Base-by-base conservation (phyloP, 116 monocot species). In the Posidonia oceanica region DNA sequence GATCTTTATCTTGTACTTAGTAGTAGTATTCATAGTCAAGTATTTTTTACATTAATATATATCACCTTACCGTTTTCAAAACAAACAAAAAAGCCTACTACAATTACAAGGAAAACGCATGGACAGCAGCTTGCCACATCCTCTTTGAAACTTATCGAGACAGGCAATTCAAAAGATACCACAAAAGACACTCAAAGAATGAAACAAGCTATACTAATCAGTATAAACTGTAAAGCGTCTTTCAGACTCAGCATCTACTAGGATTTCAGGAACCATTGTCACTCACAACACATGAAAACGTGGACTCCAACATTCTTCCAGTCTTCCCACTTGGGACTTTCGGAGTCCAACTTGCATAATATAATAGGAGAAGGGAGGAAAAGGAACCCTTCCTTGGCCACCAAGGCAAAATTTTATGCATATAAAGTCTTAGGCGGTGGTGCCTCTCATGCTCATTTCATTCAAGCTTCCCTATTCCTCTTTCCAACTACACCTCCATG, bases 231-330 rank as follows among this genome's bases (percentile, higher is more conserved):
- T n/a, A n/a, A 48, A 10, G 48, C 7, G 29, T 36, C 68, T 5
- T 11, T 76, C 73, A 83, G 3, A 80, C 73, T 80, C 79, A 83
- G 73, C 76, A 41, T 80, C 70, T 77, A 80, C 61, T 69, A 67
- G 60, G 83, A 77, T 29, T 29, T 29, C 29, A 29, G 29, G 29
- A 74, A 48, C 70, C 83, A 55, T 40, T 21, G 51, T 16, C 55
- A 54, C 39, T 68, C 22, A 40, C 52, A 68, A 68, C 41, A n/a
- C 64, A 52, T 40, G 4, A 18, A 14, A 63, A 63, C 70, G 39
- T 57, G 65, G 22, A 55, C 59, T 59, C 59, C 54, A 75, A 52
- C 64, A 20, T 67, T 69, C 54, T 48, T 59, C 51, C n/a, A 51
- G 52, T 68, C 4, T 14, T 68, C 39, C n/a, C 40, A 39, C n/a